A percentile compares a stretch with the other conserved stretches of the same genome.
phyloP scores from a whole-genome alignment of 345 rosid genomes.

The Geranium brycei region DNA sequence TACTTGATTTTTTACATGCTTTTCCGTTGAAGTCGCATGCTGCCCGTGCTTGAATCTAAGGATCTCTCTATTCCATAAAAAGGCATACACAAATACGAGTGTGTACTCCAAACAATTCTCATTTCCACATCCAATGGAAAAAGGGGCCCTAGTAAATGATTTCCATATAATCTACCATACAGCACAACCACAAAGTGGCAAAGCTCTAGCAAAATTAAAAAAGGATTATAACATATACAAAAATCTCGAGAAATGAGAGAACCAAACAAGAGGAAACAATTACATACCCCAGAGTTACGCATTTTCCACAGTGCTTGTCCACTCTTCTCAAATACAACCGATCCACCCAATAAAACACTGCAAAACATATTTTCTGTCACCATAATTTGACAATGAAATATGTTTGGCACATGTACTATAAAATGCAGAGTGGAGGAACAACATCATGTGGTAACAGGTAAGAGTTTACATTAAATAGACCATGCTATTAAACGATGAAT shows the following conservation, averaged over 20 bases:
- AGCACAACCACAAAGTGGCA: background rate
- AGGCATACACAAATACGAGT: background rate
- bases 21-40: background rate
- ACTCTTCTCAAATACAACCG: slow-evolving; percentile 24
- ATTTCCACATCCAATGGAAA: background rate
- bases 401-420: background rate
- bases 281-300: slow-evolving; percentile 56
- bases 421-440: background rate
- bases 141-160: no score
- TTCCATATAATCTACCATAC: background rate
- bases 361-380: background rate
- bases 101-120: background rate
- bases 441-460: background rate
- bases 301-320: slow-evolving; percentile 42
- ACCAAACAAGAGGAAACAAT: background rate
- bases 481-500: background rate
- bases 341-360: slow-evolving; percentile 43
- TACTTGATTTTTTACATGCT: background rate
- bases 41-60: background rate
- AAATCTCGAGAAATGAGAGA: background rate
- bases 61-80: background rate
- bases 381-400: background rate
- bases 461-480: background rate
- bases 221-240: background rate
- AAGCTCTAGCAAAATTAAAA: background rate